Evolutionary conservation across 768 basidiomycete species (phyloP), one percentile per base, ranked within the genome.

Genomic region (Lactarius sp.): DNA sequence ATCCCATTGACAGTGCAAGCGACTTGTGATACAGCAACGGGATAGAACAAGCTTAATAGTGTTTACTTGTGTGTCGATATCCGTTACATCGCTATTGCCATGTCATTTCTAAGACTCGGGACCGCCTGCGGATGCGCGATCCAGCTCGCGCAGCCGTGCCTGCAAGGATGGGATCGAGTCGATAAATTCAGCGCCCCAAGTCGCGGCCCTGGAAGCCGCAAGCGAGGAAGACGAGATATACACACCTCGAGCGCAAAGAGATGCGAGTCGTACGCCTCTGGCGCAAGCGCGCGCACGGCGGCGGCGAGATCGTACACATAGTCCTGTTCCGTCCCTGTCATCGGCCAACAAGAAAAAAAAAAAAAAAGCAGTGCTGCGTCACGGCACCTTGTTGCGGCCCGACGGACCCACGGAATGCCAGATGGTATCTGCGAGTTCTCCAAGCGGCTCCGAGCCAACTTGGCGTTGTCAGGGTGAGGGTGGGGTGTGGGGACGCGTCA

Each of bases 361-460:
- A 31, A 10, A 27, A 27, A 27, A 27, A 27, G 2, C 1, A 12
- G 4, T 8, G 9, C 10, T 44, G 18, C 36, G 31, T 39, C 18
- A 18, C 33, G 6, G 1, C 47, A 90, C 94, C 79, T 94, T 95
- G 77, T 98, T 98, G 2, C 77, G 82, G 0, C 95, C 95, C 0
- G 94, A 97, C 0, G 94, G 94, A 0, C 95, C 95, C 0, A 84
- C 80, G 0, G 89, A 86, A 31, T 75, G 73, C 81, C 85, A 88
- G 55, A 98, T 96, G 4, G 78, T 78, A 37, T 80, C 70, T 0
- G 92, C 85, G 4, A 95, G 82, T 2, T 69, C 60, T 44, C 85
- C 82, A n/a, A 94, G 75, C 0, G 88, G 85, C 72, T 95, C 90
- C 7, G 88, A 86, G 3, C 92, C 94, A 52, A 93, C 94, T 95